Conservation (phyloP, 2,329 filamentous ascomycete genomes). For the Mycogone perniciosa region DNA sequence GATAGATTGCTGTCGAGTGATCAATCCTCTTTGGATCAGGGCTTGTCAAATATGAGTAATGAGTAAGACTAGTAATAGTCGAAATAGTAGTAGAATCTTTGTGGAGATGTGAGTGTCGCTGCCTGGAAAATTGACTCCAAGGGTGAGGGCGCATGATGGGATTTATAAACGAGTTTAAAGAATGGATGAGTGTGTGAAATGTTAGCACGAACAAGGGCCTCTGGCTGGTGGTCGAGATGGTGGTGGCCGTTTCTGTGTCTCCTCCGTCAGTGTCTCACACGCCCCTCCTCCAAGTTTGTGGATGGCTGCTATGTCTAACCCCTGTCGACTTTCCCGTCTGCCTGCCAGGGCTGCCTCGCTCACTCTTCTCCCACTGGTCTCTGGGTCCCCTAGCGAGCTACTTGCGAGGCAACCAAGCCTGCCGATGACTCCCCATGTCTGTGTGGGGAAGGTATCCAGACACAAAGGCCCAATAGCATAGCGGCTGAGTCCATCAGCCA, state of each 20-base stretch:
- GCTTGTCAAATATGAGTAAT: neutral
- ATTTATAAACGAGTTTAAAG: conserved; percentile 9
- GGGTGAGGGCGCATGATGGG: conserved; percentile 11
- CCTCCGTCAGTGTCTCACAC: conserved; percentile 6
- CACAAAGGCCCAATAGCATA: conserved; percentile 8
- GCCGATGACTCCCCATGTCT: conserved; percentile 13
- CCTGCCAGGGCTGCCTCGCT: conserved; percentile 2
- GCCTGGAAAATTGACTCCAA: conserved; percentile 10
- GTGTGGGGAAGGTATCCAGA: conserved; percentile 5
- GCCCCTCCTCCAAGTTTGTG: conserved; percentile 6
- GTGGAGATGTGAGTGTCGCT: conserved; percentile 3
- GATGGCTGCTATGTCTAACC: conserved; percentile 3
- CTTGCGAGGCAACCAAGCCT: conserved; percentile 1
- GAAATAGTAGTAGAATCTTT: neutral
- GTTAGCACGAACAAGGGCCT: neutral
- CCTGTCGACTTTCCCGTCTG: conserved; percentile 10
- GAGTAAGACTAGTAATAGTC: neutral
- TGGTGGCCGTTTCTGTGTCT: conserved; percentile 5
- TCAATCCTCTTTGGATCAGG: neutral
- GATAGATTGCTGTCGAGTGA: neutral
- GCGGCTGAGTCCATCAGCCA: conserved; percentile 13
- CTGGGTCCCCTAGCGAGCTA: neutral
- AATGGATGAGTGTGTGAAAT: neutral
- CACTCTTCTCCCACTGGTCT: neutral
- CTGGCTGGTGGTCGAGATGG: neutral